These are phyloP conservation scores for Colletotrichum brevisporum DNA, from an alignment of 2,329 filamentous ascomycete genomes.

Conservation along the genomic window DNA sequence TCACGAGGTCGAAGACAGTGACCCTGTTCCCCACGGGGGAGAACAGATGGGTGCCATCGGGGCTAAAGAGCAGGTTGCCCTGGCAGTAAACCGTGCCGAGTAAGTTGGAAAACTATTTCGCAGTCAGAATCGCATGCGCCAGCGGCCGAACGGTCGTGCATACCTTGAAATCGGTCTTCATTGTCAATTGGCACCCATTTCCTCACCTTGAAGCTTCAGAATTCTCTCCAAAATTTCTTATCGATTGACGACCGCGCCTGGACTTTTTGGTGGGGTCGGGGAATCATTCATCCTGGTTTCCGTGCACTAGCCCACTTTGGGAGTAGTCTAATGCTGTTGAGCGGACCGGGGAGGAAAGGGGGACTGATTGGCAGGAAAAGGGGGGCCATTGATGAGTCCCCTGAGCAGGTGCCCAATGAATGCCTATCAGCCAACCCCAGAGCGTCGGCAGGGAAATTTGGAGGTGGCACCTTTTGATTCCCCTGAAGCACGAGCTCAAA, in stretches of 20 bases:
- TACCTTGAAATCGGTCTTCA: constrained; percentile 99
- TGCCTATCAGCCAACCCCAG: constrained; percentile 36
- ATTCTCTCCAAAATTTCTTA: constrained; percentile 46
- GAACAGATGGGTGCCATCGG: constrained; percentile 94
- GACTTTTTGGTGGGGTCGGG: constrained; percentile 51
- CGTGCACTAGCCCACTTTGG: neutral
- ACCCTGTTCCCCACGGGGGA: constrained; percentile 98
- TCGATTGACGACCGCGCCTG: constrained; percentile 48
- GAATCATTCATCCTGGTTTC: constrained; percentile 52
- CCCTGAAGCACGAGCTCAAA: constrained; percentile 45
- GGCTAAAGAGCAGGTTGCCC: constrained; percentile 96
- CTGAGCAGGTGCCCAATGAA: constrained; percentile 37
- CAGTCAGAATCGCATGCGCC: constrained; percentile 14
- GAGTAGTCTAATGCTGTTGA: constrained; percentile 16
- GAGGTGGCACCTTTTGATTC: constrained; percentile 44
- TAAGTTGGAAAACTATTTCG: constrained; percentile 90
- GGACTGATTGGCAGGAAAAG: constrained; percentile 42
- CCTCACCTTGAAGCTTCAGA: constrained; percentile 32
- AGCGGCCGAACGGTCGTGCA: constrained; percentile 38
- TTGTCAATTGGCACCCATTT: constrained; percentile 66
- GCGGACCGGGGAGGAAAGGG: constrained; percentile 34
- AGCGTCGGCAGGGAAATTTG: constrained; percentile 42
- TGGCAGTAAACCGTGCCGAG: constrained; percentile 98
- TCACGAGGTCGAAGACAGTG: constrained; percentile 94
- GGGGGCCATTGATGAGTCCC: constrained; percentile 41